Evolutionary conservation across 305 asterid species (phyloP).

Genomic region (Rubia tinctorum): DNA sequence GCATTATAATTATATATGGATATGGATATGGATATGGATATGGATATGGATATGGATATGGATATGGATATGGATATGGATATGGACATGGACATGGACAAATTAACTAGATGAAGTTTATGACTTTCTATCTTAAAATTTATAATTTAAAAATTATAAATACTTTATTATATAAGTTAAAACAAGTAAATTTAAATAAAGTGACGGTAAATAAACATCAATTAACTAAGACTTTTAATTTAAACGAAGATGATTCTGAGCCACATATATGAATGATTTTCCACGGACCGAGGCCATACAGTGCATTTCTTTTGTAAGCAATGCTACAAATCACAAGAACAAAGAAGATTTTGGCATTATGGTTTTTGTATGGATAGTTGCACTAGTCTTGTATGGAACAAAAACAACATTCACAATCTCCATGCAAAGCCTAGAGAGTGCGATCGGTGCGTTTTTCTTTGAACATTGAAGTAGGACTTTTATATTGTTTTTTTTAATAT

Average conservation of each 20-base stretch:
- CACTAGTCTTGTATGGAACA: conserved; percentile 12
- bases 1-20: too few relatives aligned
- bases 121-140: too few relatives aligned
- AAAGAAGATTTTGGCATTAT: not conserved
- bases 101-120: too few relatives aligned
- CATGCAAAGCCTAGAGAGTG: not conserved
- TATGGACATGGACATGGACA: too few relatives aligned
- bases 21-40: too few relatives aligned
- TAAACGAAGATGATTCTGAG: conserved; percentile 10
- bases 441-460: not conserved
- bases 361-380: not conserved
- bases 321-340: conserved; percentile 28
- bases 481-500: not conserved
- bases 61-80: too few relatives aligned
- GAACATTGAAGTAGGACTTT: not conserved
- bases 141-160: too few relatives aligned
- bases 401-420: conserved; percentile 16
- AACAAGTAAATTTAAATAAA: too few relatives aligned
- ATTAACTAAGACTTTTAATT: not conserved
- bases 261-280: not conserved
- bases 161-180: too few relatives aligned
- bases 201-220: not conserved
- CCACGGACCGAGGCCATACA: not conserved
- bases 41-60: too few relatives aligned
- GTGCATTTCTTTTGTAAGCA: conserved; percentile 12